Conservation (phyloP, 2,329 filamentous ascomycete genomes). For the Orbilia brochopaga region DNA sequence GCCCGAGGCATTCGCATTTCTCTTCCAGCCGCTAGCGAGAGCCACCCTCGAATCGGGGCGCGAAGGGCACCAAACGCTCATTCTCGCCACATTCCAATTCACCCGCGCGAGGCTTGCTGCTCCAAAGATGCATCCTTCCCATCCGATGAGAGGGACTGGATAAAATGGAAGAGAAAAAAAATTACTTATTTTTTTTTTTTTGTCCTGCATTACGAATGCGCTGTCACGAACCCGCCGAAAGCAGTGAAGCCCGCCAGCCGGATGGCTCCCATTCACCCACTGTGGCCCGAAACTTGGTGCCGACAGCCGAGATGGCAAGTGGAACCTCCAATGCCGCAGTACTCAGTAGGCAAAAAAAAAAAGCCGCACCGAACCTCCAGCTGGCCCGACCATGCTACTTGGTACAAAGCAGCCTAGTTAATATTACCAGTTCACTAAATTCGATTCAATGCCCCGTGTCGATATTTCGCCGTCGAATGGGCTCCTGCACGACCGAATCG, state of each 20-base stretch:
- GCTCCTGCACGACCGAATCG: constrained; percentile 6
- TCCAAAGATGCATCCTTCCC: too few species aligned
- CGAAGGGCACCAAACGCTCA: background rate
- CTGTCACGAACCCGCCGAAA: constrained; percentile 5
- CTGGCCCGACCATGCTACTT: background rate
- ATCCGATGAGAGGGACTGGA: background rate
- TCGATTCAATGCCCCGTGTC: constrained; percentile 2
- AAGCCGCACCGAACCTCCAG: constrained; percentile 21
- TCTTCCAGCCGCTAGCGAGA: background rate
- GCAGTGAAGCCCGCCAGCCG: background rate
- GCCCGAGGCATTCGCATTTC: background rate
- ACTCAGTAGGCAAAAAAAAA: too few species aligned
- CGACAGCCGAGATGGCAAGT: constrained; percentile 47
- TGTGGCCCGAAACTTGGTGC: constrained; percentile 23
- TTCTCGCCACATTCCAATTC: background rate
- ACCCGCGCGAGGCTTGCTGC: too few species aligned
- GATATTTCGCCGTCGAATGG: background rate
- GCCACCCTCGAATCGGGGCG: background rate
- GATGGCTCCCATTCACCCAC: constrained; percentile 16
- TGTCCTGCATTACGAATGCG: background rate
- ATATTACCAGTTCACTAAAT: background rate
- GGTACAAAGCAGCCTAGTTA: too few species aligned
- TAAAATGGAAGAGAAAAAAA: background rate
- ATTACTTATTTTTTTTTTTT: background rate
- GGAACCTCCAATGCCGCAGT: constrained; percentile 12